Percentiles rank a stretch among this genome's conserved stretches.
Conservation (phyloP, 2,329 filamentous ascomycete genomes). For the Ceratocystis harringtonii region DNA sequence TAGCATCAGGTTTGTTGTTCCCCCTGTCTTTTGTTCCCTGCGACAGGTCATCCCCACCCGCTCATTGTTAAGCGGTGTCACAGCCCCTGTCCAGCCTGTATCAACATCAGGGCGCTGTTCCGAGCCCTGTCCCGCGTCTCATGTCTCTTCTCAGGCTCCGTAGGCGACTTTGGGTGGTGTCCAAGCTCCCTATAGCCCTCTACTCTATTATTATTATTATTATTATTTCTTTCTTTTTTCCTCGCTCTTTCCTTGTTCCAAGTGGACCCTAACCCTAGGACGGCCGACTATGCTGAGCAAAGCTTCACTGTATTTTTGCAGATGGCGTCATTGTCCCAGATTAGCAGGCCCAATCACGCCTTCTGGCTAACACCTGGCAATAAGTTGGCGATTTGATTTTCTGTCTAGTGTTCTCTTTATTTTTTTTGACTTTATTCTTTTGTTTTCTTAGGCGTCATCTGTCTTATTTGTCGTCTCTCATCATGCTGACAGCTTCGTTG, state of each 20-base stretch:
- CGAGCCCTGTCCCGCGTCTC: not conserved
- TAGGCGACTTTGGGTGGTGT: not conserved
- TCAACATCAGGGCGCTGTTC: not conserved
- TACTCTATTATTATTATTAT: not conserved
- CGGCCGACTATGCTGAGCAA: not conserved
- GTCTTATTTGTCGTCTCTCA: not conserved
- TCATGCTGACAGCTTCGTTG: not conserved
- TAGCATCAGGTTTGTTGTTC: not conserved
- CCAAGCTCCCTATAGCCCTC: not conserved
- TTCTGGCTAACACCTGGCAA: not conserved
- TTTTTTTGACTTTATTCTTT: not conserved
- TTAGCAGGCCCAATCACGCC: not conserved
- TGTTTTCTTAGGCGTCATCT: not conserved
- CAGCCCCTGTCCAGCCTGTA: not conserved
- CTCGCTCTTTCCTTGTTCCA: not conserved
- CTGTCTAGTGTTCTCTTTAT: not conserved
- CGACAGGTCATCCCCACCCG: not conserved
- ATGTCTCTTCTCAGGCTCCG: not conserved
- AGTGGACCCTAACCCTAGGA: not conserved
- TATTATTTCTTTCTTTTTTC: not conserved
- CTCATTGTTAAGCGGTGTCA: not conserved
- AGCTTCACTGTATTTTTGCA: not conserved
- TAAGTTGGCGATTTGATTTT: not conserved
- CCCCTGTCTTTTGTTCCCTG: not conserved
- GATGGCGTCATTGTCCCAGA: conserved; percentile 7